These are phyloP conservation scores for Leucoagaricus sp. DNA, from an alignment of 1,284 basidiomycete genomes.

Conservation along the genomic window DNA sequence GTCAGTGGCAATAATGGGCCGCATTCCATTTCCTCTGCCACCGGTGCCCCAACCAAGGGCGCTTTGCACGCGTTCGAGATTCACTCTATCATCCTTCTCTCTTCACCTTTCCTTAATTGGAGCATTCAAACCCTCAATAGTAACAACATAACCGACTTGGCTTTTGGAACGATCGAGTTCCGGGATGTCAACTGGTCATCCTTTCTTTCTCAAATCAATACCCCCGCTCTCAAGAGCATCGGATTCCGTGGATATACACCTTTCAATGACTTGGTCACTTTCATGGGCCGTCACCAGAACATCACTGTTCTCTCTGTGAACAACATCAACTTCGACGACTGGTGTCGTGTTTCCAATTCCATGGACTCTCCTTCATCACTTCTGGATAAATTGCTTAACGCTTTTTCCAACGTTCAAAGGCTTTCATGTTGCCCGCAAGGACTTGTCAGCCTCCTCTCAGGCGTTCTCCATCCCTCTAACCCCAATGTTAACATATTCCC, in stretches of 20 bases:
- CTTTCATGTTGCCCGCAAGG: slow-evolving; percentile 12
- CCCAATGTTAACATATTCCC: background rate
- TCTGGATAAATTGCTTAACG: background rate
- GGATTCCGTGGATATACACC: slow-evolving; percentile 12
- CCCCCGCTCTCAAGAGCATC: slow-evolving; percentile 13
- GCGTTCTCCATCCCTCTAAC: background rate
- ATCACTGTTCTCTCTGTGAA: slow-evolving; percentile 13
- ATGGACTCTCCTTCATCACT: background rate
- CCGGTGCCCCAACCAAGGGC: background rate
- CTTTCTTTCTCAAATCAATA: slow-evolving; percentile 12
- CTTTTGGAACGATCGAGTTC: slow-evolving; percentile 13
- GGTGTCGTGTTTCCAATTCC: background rate
- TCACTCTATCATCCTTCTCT: slow-evolving; percentile 13
- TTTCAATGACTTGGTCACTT: slow-evolving; percentile 11
- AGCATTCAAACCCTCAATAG: slow-evolving; percentile 15
- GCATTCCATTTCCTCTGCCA: background rate
- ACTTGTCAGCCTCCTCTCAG: slow-evolving; percentile 7
- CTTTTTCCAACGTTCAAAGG: slow-evolving; percentile 8
- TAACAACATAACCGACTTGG: slow-evolving; percentile 12
- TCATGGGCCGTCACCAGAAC: slow-evolving; percentile 15
- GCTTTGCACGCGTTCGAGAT: slow-evolving; percentile 11
- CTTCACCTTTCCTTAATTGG: slow-evolving; percentile 16
- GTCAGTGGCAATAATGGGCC: background rate
- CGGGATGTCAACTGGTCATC: slow-evolving; percentile 6
- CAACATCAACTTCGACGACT: slow-evolving; percentile 6